phyloP scores from a whole-genome alignment of 805 yeast genomes.

The Pichia thaimueangensis region DNA sequence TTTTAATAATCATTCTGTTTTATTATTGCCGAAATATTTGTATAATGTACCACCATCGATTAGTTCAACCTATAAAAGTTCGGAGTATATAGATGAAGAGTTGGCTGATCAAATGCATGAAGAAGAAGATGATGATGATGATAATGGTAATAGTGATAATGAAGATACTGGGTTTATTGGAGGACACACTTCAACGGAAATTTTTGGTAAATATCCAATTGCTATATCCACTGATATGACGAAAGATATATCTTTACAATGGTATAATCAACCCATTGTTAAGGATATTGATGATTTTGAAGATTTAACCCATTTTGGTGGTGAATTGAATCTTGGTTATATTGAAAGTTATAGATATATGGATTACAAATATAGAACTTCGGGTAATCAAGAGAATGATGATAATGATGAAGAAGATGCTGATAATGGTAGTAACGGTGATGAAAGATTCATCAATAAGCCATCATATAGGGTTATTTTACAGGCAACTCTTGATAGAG shows the following conservation, averaged over 20 bases:
- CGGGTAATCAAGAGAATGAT: background rate
- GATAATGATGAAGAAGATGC: background rate
- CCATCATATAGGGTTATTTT: background rate
- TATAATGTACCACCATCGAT: slow-evolving; percentile 4
- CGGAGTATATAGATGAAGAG: background rate
- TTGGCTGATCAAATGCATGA: background rate
- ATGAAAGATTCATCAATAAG: background rate
- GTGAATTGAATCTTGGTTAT: slow-evolving; percentile 11
- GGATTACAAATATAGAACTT: background rate
- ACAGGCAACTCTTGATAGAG: slow-evolving; percentile 9
- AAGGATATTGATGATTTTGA: slow-evolving; percentile 28
- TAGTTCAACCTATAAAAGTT: background rate
- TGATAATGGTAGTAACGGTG: background rate
- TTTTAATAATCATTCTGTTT: slow-evolving; percentile 67
- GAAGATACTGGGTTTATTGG: background rate
- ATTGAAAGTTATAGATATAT: slow-evolving; percentile 8
- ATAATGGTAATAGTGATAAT: slow-evolving; percentile 17
- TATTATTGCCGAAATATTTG: slow-evolving; percentile 47
- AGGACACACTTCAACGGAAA: background rate
- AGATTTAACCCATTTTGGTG: slow-evolving; percentile 12
- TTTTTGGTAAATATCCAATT: slow-evolving; percentile 7
- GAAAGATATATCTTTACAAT: background rate
- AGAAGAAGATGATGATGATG: slow-evolving; percentile 2
- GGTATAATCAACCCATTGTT: slow-evolving; percentile 25
- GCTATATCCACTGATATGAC: background rate